These are phyloP conservation scores for Adiantum capillusveneris DNA, from an alignment of 75 land plant species.

Conservation along the genomic window DNA sequence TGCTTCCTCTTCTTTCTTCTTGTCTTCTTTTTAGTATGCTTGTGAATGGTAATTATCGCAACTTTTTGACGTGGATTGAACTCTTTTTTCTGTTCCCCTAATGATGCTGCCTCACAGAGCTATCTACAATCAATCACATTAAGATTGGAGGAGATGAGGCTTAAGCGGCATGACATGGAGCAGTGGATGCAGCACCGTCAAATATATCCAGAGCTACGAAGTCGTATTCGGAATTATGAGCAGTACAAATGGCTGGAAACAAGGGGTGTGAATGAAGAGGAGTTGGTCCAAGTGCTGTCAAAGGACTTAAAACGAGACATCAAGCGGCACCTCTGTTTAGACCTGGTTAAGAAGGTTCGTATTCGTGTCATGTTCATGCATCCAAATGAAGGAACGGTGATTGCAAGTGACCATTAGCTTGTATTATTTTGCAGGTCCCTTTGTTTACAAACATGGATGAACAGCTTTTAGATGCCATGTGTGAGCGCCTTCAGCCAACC, in stretches of 20 bases:
- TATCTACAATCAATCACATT: slow-evolving; percentile 78
- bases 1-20: too few relatives aligned
- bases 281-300: slow-evolving; percentile 56
- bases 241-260: slow-evolving; percentile 95
- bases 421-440: slow-evolving; percentile 40
- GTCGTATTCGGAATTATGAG: slow-evolving; percentile 70
- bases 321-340: slow-evolving; percentile 85
- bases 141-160: slow-evolving; percentile 87
- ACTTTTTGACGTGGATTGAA: too few relatives aligned
- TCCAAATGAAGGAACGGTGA: too few relatives aligned
- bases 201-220: slow-evolving; percentile 57
- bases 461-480: slow-evolving; percentile 71
- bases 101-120: slow-evolving; percentile 46
- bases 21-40: too few relatives aligned
- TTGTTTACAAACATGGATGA: slow-evolving; percentile 83
- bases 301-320: slow-evolving; percentile 84
- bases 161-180: slow-evolving; percentile 81
- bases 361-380: not conserved
- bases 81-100: too few relatives aligned
- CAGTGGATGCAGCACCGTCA: slow-evolving; percentile 96
- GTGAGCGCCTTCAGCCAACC: slow-evolving; percentile 69
- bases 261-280: slow-evolving; percentile 85
- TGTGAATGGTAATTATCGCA: too few relatives aligned
- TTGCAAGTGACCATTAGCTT: too few relatives aligned
- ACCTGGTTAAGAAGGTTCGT: slow-evolving; percentile 60